Base-by-base conservation (phyloP, 1,284 basidiomycete genomes). In the Ceratobasidium sp. region DNA sequence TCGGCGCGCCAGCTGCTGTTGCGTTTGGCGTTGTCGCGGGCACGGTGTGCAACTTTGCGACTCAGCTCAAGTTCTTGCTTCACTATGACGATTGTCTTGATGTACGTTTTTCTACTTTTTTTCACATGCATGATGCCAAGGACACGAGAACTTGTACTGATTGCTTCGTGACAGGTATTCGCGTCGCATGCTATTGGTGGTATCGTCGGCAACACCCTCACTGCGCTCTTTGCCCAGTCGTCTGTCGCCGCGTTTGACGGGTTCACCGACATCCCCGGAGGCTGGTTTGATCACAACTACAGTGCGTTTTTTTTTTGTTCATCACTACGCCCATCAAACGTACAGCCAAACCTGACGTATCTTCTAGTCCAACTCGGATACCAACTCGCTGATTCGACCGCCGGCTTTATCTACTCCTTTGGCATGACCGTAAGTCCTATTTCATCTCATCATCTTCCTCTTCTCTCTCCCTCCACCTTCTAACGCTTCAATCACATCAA, bases 221-320 rank as follows among this genome's bases (percentile, higher is more conserved):
- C 95, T 1, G 96, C 87, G 20, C 87, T 99, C 76, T 98, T 99
- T 84, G 96, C 96, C 3, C 95, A 99, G 84, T 82, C 89, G 17
- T 93, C 93, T 67, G 91, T 99, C 62, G 95, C 96, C 17, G 89
- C 85, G 23, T 95, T 95, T 82, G 97, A 99, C 83, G 95, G 95
- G 13, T 84, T 90, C 79, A 89, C 92, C 6, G 82, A 79, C 0
- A 96, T 96, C 81, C 84, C 87, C 52, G 96, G 96, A 57, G 97
- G 97, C 61, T 99, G 96, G 96, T 88, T 98, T 83, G 94, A 98
- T 87, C 91, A 92, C 82, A 87, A 96, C 86, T 95, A 88, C 82
- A 86, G 73, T 69, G 40, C 20, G 61, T 70, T 23, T 13, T 70
- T 23, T 13, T 64, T 15, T 23, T 28, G 15, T 23, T n/a, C 33